Evolutionary conservation across 306 rosid species (phyloP), one percentile per base, ranked within the genome.

Genomic region (Betula pendula): DNA sequence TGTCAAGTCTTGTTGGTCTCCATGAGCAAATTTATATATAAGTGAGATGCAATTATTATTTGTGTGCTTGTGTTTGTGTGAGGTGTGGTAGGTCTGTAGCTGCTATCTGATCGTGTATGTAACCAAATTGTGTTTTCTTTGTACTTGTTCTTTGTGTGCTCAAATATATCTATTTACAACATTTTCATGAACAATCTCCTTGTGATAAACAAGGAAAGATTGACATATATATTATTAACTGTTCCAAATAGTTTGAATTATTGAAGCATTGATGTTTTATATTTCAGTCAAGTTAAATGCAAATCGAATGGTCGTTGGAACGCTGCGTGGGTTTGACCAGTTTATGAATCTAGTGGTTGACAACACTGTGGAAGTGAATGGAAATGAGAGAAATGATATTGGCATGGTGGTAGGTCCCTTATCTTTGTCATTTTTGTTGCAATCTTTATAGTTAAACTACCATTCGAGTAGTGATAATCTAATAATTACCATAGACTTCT

Each of bases 301-400:
- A 14, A 95, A 95, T 81, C 87, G 99, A 74, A 89, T 88, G 97
- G 87, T 95, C 80, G 76, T 94, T 79, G 98, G 98, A 59, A 94
- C 98, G 4, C 96, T 94, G 22, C 87, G 96, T 24, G 98, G 98
- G 17, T 95, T 92, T 71, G 98, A 95, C 77, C 98, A 95, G 84
- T 95, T 95, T 79, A 95, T 95, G 97, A 95, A 95, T 81, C 87
- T 95, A 7, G 97, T 95, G 70, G 87, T 95, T 75, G 99, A 95
- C 85, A 95, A 95, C 81, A 95, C 99, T 1, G 88, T 87, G 38
- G 97, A 95, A 89, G 90, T 95, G 71, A 92, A 92, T 68, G 97
- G 99, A 68, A 86, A 90, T 38, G 97, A 95, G 58, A 90, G 84
- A 79, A 89, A 70, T 19, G 99, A 95, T 1, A 89, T 95, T 1